Evolutionary conservation across 176 grass and related monocot genomes (phyloP), one percentile per base, ranked within the genome.

Genomic region (Dendrocalamus sinicus): DNA sequence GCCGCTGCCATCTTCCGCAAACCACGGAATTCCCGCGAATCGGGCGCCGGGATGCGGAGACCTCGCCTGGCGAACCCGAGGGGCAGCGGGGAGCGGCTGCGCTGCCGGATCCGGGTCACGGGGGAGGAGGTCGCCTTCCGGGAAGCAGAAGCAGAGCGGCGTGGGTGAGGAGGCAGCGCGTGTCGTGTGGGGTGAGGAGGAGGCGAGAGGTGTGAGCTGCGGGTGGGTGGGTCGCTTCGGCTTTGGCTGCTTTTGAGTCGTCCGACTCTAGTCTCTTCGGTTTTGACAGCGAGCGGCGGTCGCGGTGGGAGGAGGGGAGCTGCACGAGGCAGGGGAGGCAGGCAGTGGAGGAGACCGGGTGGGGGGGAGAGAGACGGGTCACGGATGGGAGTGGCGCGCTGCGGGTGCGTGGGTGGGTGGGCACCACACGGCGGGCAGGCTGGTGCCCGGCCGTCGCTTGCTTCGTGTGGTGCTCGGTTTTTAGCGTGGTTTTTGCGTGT

Each of bases 241-340:
- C 24, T 70, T 77, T 78, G 79, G 70, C 66, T 58, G 58, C 48
- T 73, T 10, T n/a, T 20, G 40, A 14, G 69, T 73, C 26, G 70
- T 50, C 70, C 19, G 30, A 7, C 50, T 57, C 55, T 20, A n/a
- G 74, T 57, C 40, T 73, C 13, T 6, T 8, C 5, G 82, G 59
- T 23, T 41, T 84, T 76, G 84, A 90, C 89, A 90, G 84, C 89
- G 74, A 83, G 75, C 84, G 41, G 80, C 89, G 83, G 88, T 85
- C 77, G 83, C 83, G 65, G 83, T 80, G 55, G 84, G 75, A 82
- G 81, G 73, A 55, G 70, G 69, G 82, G 66, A 79, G 66, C 39
- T 70, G 84, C 63, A 78, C 24, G 63, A 75, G 70, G 83, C 69
- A 6, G 77, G 17, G 81, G 80, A 77, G 44, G 74, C 86, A 64